phyloP scores from a whole-genome alignment of 176 grass and related monocot species.

The Microstegium vimineum region DNA sequence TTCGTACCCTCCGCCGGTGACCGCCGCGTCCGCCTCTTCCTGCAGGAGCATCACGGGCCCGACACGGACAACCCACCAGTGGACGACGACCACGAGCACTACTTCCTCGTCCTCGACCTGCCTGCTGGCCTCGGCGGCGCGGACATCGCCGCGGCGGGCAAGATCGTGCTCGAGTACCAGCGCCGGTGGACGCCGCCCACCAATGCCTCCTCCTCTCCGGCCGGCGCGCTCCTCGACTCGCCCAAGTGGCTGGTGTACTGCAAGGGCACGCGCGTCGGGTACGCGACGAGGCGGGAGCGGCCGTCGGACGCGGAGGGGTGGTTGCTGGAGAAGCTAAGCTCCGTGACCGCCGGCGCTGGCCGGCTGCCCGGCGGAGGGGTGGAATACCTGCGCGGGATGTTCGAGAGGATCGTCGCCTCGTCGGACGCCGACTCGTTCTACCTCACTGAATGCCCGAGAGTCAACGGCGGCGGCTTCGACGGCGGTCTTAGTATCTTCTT shows the following conservation, averaged over 20 bases:
- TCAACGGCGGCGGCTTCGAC: not conserved
- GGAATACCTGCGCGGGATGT: conserved; percentile 47
- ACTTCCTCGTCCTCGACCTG: conserved; percentile 46
- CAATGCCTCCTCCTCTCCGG: too few relatives aligned
- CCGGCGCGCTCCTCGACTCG: conserved; percentile 28
- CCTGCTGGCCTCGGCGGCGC: conserved; percentile 15
- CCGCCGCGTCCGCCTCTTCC: conserved; percentile 44
- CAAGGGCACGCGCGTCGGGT: conserved; percentile 42
- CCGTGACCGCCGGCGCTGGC: conserved; percentile 45
- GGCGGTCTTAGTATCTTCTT: conserved; percentile 60
- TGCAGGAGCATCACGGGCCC: conserved; percentile 27
- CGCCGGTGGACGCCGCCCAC: conserved; percentile 21
- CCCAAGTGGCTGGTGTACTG: conserved; percentile 53
- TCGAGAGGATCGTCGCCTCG: conserved; percentile 49
- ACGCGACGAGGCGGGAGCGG: conserved; percentile 19
- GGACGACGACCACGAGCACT: not conserved
- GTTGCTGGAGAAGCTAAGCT: conserved; percentile 32
- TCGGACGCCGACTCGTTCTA: conserved; percentile 50
- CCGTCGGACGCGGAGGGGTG: conserved; percentile 46
- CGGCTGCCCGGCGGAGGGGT: conserved; percentile 33
- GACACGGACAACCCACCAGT: not conserved
- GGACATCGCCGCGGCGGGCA: conserved; percentile 28
- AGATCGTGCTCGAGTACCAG: conserved; percentile 46
- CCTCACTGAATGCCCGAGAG: conserved; percentile 33
- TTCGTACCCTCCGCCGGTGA: conserved; percentile 37